Conservation (phyloP, 1,284 basidiomycete genomes). For the Microbotryum intermedium region DNA sequence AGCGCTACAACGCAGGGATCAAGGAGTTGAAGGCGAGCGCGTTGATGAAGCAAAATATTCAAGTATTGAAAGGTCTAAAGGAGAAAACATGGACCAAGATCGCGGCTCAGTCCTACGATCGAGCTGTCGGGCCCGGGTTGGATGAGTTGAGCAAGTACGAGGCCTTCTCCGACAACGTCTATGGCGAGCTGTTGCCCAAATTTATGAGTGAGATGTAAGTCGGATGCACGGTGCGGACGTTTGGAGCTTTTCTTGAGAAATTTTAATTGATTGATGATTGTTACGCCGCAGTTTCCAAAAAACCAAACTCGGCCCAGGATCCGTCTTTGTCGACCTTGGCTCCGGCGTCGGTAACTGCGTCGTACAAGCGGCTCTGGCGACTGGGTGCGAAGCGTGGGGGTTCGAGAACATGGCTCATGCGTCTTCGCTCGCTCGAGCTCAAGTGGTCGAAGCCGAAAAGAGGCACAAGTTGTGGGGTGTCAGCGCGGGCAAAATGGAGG, state of each 20-base stretch:
- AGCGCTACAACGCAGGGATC: conserved; percentile 46
- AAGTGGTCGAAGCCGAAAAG: conserved; percentile 44
- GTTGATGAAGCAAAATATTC: conserved; percentile 36
- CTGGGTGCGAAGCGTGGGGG: conserved; percentile 44
- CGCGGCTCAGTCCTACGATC: conserved; percentile 48
- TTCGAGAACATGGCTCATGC: conserved; percentile 48
- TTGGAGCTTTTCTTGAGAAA: not conserved
- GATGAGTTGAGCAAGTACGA: conserved; percentile 44
- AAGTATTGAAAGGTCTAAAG: conserved; percentile 29
- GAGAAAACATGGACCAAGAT: conserved; percentile 45
- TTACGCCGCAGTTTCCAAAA: conserved; percentile 30
- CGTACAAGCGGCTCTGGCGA: conserved; percentile 47
- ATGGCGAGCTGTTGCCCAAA: conserved; percentile 41
- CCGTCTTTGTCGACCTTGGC: conserved; percentile 47
- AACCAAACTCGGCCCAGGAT: conserved; percentile 36
- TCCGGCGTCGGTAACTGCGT: conserved; percentile 51
- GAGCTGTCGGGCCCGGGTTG: conserved; percentile 47
- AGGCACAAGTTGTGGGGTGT: conserved; percentile 49
- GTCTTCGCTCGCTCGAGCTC: conserved; percentile 42
- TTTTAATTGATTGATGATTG: not conserved
- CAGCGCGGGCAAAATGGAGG: conserved; percentile 40
- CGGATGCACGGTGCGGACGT: not conserved
- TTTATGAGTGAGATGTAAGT: conserved; percentile 40
- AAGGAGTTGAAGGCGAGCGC: conserved; percentile 39
- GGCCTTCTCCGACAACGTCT: conserved; percentile 39